Evolutionary conservation across 2,329 filamentous ascomycete species (phyloP).

Genomic region (Neonectria hederae): DNA sequence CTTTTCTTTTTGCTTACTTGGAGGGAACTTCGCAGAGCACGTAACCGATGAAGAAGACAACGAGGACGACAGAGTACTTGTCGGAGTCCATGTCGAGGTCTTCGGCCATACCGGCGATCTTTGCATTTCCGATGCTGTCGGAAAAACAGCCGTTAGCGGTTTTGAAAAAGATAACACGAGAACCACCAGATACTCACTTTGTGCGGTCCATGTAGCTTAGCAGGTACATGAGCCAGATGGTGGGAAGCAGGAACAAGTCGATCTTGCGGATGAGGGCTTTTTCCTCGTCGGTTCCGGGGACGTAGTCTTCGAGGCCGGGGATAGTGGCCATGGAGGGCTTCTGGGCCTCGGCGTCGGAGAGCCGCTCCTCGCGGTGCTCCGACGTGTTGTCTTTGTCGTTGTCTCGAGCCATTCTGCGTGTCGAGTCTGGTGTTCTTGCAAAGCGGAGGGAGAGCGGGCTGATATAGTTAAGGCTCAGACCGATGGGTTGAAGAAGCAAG

Average conservation of each 20-base stretch:
- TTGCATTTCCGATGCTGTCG: conserved; percentile 58
- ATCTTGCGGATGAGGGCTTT: conserved; percentile 51
- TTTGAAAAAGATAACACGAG: neutral
- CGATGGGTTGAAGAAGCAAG: neutral
- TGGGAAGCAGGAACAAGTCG: conserved; percentile 52
- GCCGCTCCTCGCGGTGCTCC: conserved; percentile 28
- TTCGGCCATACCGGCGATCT: conserved; percentile 56
- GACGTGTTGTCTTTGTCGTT: conserved; percentile 16
- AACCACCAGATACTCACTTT: conserved; percentile 62
- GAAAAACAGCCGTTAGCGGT: neutral
- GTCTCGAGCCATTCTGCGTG: conserved; percentile 8
- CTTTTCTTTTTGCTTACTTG: conserved; percentile 51
- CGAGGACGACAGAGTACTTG: conserved; percentile 67
- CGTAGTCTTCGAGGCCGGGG: conserved; percentile 35
- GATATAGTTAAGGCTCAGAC: neutral
- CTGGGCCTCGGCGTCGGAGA: conserved; percentile 24
- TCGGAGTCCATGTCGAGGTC: conserved; percentile 61
- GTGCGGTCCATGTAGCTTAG: conserved; percentile 68
- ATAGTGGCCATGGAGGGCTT: conserved; percentile 13
- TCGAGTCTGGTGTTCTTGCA: too few species aligned
- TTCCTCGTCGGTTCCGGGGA: conserved; percentile 45
- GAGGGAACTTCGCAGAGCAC: conserved; percentile 71
- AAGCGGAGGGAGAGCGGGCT: neutral
- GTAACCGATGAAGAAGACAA: conserved; percentile 77
- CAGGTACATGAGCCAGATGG: conserved; percentile 68